Conservation (phyloP, 495 filamentous ascomycete species). For the Umbilicaria muhlenbergii region DNA sequence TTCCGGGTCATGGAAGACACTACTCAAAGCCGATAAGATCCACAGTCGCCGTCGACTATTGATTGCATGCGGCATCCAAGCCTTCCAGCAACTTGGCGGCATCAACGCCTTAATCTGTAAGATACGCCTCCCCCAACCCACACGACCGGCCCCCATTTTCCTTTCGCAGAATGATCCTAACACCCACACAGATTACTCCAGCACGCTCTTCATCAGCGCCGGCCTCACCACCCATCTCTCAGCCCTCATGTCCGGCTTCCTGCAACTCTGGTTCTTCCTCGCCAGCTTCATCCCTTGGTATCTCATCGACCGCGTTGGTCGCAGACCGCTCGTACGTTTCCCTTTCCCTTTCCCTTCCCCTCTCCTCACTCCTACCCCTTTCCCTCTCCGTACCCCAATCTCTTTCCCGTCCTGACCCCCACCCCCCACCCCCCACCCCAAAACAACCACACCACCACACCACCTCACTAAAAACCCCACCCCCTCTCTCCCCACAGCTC, state of each 20-base stretch:
- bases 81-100: slow-evolving; percentile 23
- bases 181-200: slow-evolving; percentile 9
- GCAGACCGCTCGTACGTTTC: slow-evolving; percentile 5
- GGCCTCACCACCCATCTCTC: slow-evolving; percentile 12
- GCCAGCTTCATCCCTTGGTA: slow-evolving; percentile 15
- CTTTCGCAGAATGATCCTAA: background rate
- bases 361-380: too few relatives aligned
- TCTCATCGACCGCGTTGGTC: slow-evolving; percentile 16
- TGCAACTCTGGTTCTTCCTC: slow-evolving; percentile 17
- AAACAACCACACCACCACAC: too few relatives aligned
- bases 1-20: slow-evolving; percentile 14
- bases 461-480: background rate
- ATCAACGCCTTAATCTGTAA: slow-evolving; percentile 17
- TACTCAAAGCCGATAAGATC: slow-evolving; percentile 16
- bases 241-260: slow-evolving; percentile 15
- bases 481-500: background rate
- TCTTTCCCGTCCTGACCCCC: background rate
- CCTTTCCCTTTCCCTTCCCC: background rate
- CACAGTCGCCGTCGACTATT: slow-evolving; percentile 13
- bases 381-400: background rate
- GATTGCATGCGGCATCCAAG: slow-evolving; percentile 16
- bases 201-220: slow-evolving; percentile 11
- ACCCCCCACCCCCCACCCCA: background rate
- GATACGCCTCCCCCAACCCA: too few relatives aligned
- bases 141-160: too few relatives aligned